Conservation (phyloP, 2,329 filamentous ascomycete species). For the Ophiosphaerella korrae region DNA sequence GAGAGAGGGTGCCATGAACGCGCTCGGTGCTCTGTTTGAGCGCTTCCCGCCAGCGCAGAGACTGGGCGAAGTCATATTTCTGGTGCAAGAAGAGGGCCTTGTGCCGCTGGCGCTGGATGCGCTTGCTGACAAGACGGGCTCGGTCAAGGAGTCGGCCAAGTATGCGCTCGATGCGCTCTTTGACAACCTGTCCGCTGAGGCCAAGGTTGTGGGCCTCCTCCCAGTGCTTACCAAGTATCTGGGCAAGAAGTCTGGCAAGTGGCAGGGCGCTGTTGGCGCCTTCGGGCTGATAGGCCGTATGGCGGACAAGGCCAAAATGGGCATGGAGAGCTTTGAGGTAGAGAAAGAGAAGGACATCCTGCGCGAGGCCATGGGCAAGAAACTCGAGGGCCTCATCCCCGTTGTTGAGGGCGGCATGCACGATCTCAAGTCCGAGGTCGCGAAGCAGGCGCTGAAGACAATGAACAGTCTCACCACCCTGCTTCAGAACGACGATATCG, state of each 20-base stretch:
- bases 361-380: constrained; percentile 86
- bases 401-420: constrained; percentile 94
- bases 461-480: constrained; percentile 91
- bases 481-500: constrained; percentile 95
- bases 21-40: constrained; percentile 92
- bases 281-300: constrained; percentile 86
- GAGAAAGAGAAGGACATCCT: constrained; percentile 87
- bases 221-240: constrained; percentile 78
- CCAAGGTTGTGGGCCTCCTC: constrained; percentile 80
- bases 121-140: constrained; percentile 84
- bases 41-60: constrained; percentile 79
- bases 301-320: constrained; percentile 91
- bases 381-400: constrained; percentile 85
- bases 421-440: constrained; percentile 84
- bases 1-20: constrained; percentile 92
- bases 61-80: constrained; percentile 78
- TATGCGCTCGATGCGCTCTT: constrained; percentile 94
- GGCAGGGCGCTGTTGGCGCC: constrained; percentile 93
- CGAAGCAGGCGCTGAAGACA: constrained; percentile 86
- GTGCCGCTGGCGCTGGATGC: constrained; percentile 78
- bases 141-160: constrained; percentile 88
- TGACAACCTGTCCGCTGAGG: constrained; percentile 76
- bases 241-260: constrained; percentile 84
- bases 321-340: constrained; percentile 81
- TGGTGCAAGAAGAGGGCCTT: constrained; percentile 79